Base-by-base conservation (phyloP, 1,284 basidiomycete species). In the Microbotryum scabiosae region DNA sequence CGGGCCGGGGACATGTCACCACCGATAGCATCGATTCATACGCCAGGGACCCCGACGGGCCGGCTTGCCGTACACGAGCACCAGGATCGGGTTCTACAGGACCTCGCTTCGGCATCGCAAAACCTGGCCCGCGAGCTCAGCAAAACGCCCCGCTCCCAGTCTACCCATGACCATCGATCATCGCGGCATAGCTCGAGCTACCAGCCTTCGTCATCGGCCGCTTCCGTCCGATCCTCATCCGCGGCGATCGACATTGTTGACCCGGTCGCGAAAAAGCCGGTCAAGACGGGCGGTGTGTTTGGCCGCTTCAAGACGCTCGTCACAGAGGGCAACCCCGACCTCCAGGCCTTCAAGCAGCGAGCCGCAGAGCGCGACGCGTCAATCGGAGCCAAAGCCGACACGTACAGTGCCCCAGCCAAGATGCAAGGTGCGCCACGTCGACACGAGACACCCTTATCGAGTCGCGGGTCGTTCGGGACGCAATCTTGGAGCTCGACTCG, bases 91-190 rank as follows among this genome's bases (percentile, higher is more conserved):
- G 56, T 63, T 9, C 76, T 88, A 63, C 80, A 82, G 14, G 85
- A 84, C 9, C 81, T 92, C 41, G 89, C 88, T 4, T 80, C 80
- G 54, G 89, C 86, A 1, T 88, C 86, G 5, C 88, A 93, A 73
- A 80, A 83, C 9, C 80, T 93, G 32, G 90, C 87, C 18, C 81
- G 90, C 62, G 88, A 92, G 76, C 82, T 93, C 65, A 87, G 85
- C 72, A 80, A 80, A 63, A 82, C 82, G 10, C 25, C 55, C 3
- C 48, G 43, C 21, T 32, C 61, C 3, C 45, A 56, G n/a, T 32
- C 54, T 7, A 46, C 54, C 20, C 18, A 60, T 3, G 51, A 59
- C 4, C 46, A 62, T 14, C 49, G 59, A 25, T 51, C 62, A 16
- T 47, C 52, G 48, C 23, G 57, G 12, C n/a, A 20, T 36, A 32